phyloP scores from a whole-genome alignment of 805 yeast genomes.

The Nakazawaea ambrosiae region DNA sequence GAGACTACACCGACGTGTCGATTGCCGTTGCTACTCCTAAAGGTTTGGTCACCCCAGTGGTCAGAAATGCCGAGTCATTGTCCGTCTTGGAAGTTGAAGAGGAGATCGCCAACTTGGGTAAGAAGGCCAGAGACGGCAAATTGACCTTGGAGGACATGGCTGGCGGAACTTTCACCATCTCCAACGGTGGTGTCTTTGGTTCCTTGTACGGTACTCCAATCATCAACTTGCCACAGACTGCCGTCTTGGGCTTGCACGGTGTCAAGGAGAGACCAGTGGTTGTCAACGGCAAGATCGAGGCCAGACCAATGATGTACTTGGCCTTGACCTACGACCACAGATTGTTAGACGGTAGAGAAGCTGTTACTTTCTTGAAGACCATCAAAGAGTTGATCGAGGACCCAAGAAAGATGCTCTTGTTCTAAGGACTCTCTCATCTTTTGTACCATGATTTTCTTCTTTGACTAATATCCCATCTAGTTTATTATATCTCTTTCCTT shows the following conservation, averaged over 20 bases:
- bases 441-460: too few species aligned
- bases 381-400: constrained; percentile 97
- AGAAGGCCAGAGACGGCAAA: constrained; percentile 95
- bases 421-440: constrained; percentile 19
- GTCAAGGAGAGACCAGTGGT: constrained; percentile 96
- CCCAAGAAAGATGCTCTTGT: constrained; percentile 93
- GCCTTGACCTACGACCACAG: constrained; percentile 98
- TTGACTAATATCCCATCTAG: too few species aligned
- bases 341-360: constrained; percentile 97
- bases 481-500: too few species aligned
- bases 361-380: constrained; percentile 91
- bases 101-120: constrained; percentile 75
- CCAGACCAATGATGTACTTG: constrained; percentile 99
- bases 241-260: constrained; percentile 96
- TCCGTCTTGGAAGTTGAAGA: constrained; percentile 84
- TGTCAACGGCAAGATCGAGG: constrained; percentile 89
- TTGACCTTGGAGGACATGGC: constrained; percentile 97
- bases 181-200: constrained; percentile 99
- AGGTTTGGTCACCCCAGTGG: constrained; percentile 97
- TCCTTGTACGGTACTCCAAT: constrained; percentile 97
- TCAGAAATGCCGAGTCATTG: constrained; percentile 92
- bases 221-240: constrained; percentile 96
- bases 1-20: constrained; percentile 94
- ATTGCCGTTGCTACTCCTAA: constrained; percentile 98
- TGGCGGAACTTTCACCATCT: constrained; percentile 98